phyloP scores from a whole-genome alignment of 495 filamentous ascomycete species.

The Trichoderma virens region DNA sequence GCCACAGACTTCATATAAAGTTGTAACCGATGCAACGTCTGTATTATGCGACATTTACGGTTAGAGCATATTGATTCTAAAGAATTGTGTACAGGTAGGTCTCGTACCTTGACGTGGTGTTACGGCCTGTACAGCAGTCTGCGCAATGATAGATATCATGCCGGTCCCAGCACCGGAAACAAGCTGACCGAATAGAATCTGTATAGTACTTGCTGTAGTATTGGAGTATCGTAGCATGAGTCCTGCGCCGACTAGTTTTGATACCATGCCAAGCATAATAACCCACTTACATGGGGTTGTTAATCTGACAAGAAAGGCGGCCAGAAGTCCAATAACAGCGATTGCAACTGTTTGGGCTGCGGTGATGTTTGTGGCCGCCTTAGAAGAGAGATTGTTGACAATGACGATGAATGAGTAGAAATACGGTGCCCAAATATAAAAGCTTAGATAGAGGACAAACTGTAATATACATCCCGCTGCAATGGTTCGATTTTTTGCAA shows the following conservation, averaged over 20 bases:
- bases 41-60: background rate
- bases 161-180: background rate
- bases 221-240: background rate
- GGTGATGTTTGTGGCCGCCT: background rate
- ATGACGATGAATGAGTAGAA: background rate
- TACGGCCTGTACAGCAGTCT: background rate
- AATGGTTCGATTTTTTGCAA: background rate
- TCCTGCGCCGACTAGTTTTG: background rate
- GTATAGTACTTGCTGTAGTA: background rate
- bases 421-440: background rate
- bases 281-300: background rate
- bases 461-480: background rate
- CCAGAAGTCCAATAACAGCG: background rate
- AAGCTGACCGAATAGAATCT: background rate
- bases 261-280: background rate
- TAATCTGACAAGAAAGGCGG: background rate
- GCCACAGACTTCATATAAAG: background rate
- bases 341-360: background rate
- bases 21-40: background rate
- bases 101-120: background rate
- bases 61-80: background rate
- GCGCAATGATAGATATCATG: background rate
- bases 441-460: background rate
- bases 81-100: background rate
- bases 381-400: background rate